Conservation (phyloP, 73 alveolate species). For the Tetrahymena malaccensis region DNA sequence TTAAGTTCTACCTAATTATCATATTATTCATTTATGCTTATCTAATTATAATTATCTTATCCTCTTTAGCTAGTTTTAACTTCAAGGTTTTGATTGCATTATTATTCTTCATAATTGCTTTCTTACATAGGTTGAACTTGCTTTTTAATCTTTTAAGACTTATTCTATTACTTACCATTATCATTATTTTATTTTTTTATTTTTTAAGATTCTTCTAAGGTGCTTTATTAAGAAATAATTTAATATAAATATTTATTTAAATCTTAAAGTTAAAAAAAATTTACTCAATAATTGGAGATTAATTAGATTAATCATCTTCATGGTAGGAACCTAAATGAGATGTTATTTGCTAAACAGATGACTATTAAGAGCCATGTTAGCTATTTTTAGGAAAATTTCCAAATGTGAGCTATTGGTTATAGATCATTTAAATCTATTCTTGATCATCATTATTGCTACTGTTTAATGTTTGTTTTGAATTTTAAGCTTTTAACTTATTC, state of each 20-base stretch:
- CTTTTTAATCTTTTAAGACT: neutral
- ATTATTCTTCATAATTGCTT: neutral
- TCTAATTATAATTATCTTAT: too few species aligned
- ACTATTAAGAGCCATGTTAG: neutral
- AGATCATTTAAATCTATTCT: neutral
- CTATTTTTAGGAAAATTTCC: neutral
- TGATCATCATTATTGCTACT: neutral
- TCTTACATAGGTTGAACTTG: neutral
- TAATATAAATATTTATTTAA: too few species aligned
- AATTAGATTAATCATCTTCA: neutral
- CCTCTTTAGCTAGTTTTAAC: neutral
- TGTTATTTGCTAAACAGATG: neutral
- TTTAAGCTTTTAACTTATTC: too few species aligned
- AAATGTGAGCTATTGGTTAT: neutral
- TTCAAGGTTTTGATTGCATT: neutral
- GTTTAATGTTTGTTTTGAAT: neutral
- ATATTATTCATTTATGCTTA: neutral
- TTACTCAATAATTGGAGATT: neutral
- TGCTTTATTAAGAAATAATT: neutral
- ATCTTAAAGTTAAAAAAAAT: too few species aligned
- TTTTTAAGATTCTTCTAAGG: neutral
- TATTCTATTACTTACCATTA: neutral
- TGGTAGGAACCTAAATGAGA: neutral
- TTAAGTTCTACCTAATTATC: neutral
- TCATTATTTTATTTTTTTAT: neutral